These are phyloP conservation scores for Penicillium freii DNA, from an alignment of 2,329 filamentous ascomycete genomes.

Conservation along the genomic window DNA sequence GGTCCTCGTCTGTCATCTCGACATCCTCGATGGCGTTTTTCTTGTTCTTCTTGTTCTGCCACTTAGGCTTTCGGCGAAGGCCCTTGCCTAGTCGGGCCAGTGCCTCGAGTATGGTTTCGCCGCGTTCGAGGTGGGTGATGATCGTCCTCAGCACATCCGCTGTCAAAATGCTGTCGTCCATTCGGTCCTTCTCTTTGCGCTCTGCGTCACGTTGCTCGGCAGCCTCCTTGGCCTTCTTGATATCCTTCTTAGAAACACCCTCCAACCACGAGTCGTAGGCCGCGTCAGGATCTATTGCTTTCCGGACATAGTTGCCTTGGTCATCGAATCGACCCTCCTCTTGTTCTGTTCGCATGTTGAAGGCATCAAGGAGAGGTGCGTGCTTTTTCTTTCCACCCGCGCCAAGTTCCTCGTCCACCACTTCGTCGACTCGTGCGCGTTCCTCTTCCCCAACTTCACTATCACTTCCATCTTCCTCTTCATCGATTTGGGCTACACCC, in stretches of 20 bases:
- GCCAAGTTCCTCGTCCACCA: slow-evolving; percentile 83
- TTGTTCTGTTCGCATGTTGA: slow-evolving; percentile 87
- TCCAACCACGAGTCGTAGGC: slow-evolving; percentile 91
- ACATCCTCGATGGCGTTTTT: slow-evolving; percentile 52
- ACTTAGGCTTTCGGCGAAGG: slow-evolving; percentile 60
- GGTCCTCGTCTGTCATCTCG: slow-evolving; percentile 71
- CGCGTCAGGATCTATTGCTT: slow-evolving; percentile 83
- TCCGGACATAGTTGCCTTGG: slow-evolving; percentile 84
- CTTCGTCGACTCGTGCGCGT: slow-evolving; percentile 69
- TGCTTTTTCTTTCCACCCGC: slow-evolving; percentile 88
- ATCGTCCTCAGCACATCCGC: slow-evolving; percentile 71
- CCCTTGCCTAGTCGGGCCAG: slow-evolving; percentile 74
- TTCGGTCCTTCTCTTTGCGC: slow-evolving; percentile 65
- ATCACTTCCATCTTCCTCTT: slow-evolving; percentile 60
- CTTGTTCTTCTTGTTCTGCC: slow-evolving; percentile 58
- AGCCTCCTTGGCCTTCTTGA: slow-evolving; percentile 81
- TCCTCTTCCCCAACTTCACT: slow-evolving; percentile 64
- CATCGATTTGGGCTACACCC: slow-evolving; percentile 53
- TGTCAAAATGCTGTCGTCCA: slow-evolving; percentile 72
- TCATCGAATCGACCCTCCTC: slow-evolving; percentile 93
- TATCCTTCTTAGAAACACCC: slow-evolving; percentile 89
- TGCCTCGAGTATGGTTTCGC: slow-evolving; percentile 86
- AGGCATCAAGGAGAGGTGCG: slow-evolving; percentile 90
- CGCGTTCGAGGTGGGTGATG: slow-evolving; percentile 69
- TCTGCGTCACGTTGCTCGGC: slow-evolving; percentile 82